Evolutionary conservation across 306 rosid species (phyloP), one percentile per base, ranked within the genome.

Genomic region (Neltuma alba): DNA sequence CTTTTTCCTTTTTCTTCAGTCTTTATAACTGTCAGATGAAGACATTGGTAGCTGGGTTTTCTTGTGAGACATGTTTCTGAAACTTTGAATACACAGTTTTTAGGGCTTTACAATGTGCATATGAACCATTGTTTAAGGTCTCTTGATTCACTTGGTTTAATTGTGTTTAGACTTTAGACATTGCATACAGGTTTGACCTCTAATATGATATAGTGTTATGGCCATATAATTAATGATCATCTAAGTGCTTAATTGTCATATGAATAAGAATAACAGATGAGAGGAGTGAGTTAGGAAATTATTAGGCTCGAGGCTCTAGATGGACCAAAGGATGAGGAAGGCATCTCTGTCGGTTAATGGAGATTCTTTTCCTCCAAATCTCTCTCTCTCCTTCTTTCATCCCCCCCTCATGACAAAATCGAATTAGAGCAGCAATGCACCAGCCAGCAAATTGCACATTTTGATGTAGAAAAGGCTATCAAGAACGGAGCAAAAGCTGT

Each of bases 1-100:
- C 67, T 82, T 82, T 71, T 12, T 18, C 7, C 64, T 50, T 75
- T 79, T 66, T 45, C 67, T 76, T 41, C 13, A 4, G 16, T 80
- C 74, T 27, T 36, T 70, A 25, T 52, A 37, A 25, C 27, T 38
- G 67, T 47, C 42, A 77, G 55, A 52, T 57, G 28, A 74, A 61
- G 28, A 50, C 76, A 31, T 70, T 34, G n/a, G 13, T 77, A 27
- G n/a, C 33, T 16, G 44, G 45, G 44, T 68, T 79, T 50, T 31
- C 27, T 28, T 8, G 27, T 28, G 20, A 31, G 76, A 31, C 33
- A n/a, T 72, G 20, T 18, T 33, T 72, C 45, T 72, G n/a, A 34
- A 72, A 27, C 74, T 25, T 42, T 64, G 21, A 21, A 18, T 31
- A 16, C 13, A 47, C 30, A 71, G 7, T n/a, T 23, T 14, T 38